These are phyloP conservation scores for Sporisorium reilianum DNA, from an alignment of 1,284 basidiomycete genomes.

Conservation along the genomic window DNA sequence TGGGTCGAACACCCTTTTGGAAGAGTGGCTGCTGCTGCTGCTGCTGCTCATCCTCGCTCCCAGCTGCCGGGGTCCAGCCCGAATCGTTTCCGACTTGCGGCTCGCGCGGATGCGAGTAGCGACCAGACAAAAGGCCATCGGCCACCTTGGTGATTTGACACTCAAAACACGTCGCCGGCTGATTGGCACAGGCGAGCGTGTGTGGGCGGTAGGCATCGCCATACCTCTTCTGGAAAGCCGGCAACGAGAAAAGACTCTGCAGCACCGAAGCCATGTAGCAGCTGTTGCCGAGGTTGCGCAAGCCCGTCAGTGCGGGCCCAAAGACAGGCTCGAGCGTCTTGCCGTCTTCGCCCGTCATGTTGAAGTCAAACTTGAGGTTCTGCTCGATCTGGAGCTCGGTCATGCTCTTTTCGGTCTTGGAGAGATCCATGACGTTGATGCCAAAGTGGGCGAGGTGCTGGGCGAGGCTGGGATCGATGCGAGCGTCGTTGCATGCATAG, in stretches of 20 bases:
- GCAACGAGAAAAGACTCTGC: conserved; percentile 86
- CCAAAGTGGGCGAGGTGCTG: conserved; percentile 84
- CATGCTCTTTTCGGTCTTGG: conserved; percentile 96
- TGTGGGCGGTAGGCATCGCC: conserved; percentile 75
- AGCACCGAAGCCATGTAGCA: conserved; percentile 97
- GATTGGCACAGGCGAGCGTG: conserved; percentile 76
- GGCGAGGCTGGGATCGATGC: conserved; percentile 82
- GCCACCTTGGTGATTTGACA: conserved; percentile 94
- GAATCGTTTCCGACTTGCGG: conserved; percentile 12
- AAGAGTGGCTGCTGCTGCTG: conserved; percentile 71
- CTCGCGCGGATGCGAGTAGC: conserved; percentile 80
- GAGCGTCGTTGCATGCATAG: conserved; percentile 90
- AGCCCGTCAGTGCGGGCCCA: conserved; percentile 87
- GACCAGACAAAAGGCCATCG: conserved; percentile 90
- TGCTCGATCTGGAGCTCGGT: conserved; percentile 98
- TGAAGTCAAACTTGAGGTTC: conserved; percentile 94
- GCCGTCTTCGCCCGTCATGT: conserved; percentile 89
- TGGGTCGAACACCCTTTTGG: conserved; percentile 87
- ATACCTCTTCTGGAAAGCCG: conserved; percentile 83
- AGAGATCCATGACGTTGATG: conserved; percentile 84
- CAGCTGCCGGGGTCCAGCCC: conserved; percentile 16
- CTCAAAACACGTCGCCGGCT: conserved; percentile 87
- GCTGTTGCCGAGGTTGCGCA: conserved; percentile 94
- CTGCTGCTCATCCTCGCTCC: conserved; percentile 15
- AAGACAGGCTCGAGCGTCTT: conserved; percentile 88